Evolutionary conservation across 2,329 filamentous ascomycete genomes (phyloP), one percentile per base, ranked within the genome.

Genomic region (Penicillium sp.): DNA sequence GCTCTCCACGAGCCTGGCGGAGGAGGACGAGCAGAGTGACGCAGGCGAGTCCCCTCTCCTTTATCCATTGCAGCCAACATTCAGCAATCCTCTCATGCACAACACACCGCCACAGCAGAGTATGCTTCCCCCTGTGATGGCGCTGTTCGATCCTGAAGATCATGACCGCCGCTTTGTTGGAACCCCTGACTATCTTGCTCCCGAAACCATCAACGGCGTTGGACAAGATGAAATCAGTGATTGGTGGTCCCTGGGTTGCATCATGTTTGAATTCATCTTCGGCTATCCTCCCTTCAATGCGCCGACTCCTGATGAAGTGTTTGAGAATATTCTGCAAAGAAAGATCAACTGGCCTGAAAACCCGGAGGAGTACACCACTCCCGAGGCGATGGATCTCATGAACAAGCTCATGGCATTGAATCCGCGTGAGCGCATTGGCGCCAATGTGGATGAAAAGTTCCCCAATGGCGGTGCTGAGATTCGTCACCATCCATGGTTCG

Each of bases 171-270:
- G 92, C 40, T 99, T 99, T 69, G 95, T 99, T 9, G 95, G 95
- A 35, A 99, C 95, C 0, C 95, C 95, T 0, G 95, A 99, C 75
- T 99, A 99, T 72, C 84, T 99, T 14, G 95, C 95, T 0, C 95
- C 95, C 0, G 96, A 99, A 73, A 99, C 96, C 0, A 96, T 99
- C 71, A 93, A 92, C 65, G 95, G 96, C 51, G 88, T 92, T 65
- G 92, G 94, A 1, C 95, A 99, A 75, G 95, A 99, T 70, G 94
- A 98, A 75, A 95, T 94, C 66, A 98, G 95, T 72, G 95, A 99
- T 86, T 99, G 95, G 95, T 99, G 95, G 95, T 98, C 95, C 22
- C 84, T 99, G n/a, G 95, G 95, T 0, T 99, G 96, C 74, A 98
- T 99, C 67, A 81, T 98, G 76, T 99, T 97, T 69, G 95, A 99